Evolutionary conservation across 805 yeast genomes (phyloP), one percentile per base, ranked within the genome.

Genomic region (Candida nitratophila): DNA sequence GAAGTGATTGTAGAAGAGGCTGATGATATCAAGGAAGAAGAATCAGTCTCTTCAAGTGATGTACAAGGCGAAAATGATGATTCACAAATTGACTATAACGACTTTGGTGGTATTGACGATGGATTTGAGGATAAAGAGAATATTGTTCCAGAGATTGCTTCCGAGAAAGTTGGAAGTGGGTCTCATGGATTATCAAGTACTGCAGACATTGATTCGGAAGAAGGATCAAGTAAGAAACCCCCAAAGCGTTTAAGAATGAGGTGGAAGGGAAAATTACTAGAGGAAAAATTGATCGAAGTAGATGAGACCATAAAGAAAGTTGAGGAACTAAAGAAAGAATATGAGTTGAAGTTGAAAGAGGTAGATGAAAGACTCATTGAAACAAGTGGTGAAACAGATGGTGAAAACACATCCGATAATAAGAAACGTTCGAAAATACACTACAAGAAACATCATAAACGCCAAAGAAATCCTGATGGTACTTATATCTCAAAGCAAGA

Each of bases 391-490:
- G 17, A 16, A 33, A 15, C 36, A 33, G 33, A 31, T 31, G 17
- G 17, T 6, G 17, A 16, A 33, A 33, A 33, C 36, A 15, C 14
- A 6, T 15, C 17, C 21, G 6, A 33, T 7, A 17, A 21, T n/a
- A 34, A 34, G 12, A 34, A 34, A 20, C 37, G 37, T 34, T 14
- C 14, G 14, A 34, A 34, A 24, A 34, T 19, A 34, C 24, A 19
- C 9, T 19, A 19, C 15, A 34, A 34, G 24, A 32, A 41, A 24
- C 34, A 20, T 20, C 33, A 17, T 11, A 19, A 42, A 22, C 31
- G 40, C 12, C 46, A 46, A 19, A 44, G 35, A 15, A 31, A 36
- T 19, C 30, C 47, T 4, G 49, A 39, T n/a, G 37, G 20, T 31
- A 8, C 9, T 11, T 35, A 38, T 33, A 26, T n/a, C n/a, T n/a